Conservation (phyloP, 371 early-diverging fungal species). For the Dichotomocladium elegans region DNA sequence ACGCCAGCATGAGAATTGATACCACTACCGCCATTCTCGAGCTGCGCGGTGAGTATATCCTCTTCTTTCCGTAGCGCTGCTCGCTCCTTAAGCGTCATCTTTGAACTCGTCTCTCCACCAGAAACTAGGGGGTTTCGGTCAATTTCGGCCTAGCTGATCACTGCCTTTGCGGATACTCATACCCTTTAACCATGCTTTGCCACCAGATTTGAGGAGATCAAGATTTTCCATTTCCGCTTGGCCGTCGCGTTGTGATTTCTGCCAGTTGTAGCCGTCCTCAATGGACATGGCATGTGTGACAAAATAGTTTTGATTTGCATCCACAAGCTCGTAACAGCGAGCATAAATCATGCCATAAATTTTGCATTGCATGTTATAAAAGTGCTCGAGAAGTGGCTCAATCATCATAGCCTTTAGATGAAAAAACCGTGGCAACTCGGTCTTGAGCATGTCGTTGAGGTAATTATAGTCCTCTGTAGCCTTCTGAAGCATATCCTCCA, state of each 20-base stretch:
- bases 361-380: slow-evolving; percentile 65
- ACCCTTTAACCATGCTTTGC: slow-evolving; percentile 32
- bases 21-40: slow-evolving; percentile 4
- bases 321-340: slow-evolving; percentile 47
- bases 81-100: slow-evolving; percentile 31
- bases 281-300: slow-evolving; percentile 29
- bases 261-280: slow-evolving; percentile 29
- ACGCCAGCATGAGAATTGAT: background rate
- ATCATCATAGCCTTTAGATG: slow-evolving; percentile 54
- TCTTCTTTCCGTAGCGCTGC: slow-evolving; percentile 22
- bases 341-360: slow-evolving; percentile 55
- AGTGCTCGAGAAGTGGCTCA: slow-evolving; percentile 68
- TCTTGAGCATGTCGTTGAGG: slow-evolving; percentile 62
- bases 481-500: slow-evolving; percentile 60
- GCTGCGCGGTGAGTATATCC: background rate
- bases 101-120: slow-evolving; percentile 27
- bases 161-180: too few relatives aligned
- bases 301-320: slow-evolving; percentile 30
- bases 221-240: slow-evolving; percentile 30
- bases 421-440: slow-evolving; percentile 67
- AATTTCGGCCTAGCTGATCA: too few relatives aligned
- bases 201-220: slow-evolving; percentile 34
- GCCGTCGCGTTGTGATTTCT: slow-evolving; percentile 17
- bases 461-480: slow-evolving; percentile 74
- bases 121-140: slow-evolving; percentile 7